Base-by-base conservation (phyloP, 345 rosid species). In the Garcia nutans region DNA sequence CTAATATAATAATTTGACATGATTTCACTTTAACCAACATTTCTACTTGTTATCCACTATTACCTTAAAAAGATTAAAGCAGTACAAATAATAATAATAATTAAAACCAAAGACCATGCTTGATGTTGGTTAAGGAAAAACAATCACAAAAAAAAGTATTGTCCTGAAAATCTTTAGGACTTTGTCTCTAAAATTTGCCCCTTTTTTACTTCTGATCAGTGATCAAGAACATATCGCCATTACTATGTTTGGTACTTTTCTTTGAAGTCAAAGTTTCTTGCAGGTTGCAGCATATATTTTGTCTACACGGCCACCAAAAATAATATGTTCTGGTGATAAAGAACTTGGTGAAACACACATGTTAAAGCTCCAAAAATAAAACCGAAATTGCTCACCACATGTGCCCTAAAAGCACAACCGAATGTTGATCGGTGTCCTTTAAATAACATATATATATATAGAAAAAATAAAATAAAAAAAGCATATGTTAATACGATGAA, bases 361-460 rank as follows among this genome's bases (percentile, higher is more conserved):
- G 76, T 65, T 78, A 86, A 77, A 77, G 78, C 67, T 74, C 67
- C 73, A 83, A 75, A 82, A 78, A 60, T 70, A 71, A 78, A 79
- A 79, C 65, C 58, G 69, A 83, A 74, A 78, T 71, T 56, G 74
- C 73, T 68, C 65, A 49, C 49, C 42, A 10, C 76, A 76, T 85
- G 90, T 83, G 83, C 84, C 90, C 88, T 64, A 76, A 87, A 87
- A 87, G 88, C 87, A 76, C 74, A 83, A 87, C 86, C 87, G 78
- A 65, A 76, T 87, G 82, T 73, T 83, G 85, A 87, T 85, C 83
- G 83, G 85, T 78, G 83, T 74, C 85, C 72, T 74, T 74, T 6
- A 44, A 65, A 37, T 57, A 37, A 70, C 68, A 77, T 52, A 67
- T 65, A 12, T 37, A 28, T 28, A 28, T 28, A 28, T 28, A 28